Percentiles rank a stretch among this genome's conserved stretches.
These are phyloP conservation scores for Macrophomina pseudophaseolina DNA, from an alignment of 2,329 filamentous ascomycete genomes.

Conservation along the genomic window DNA sequence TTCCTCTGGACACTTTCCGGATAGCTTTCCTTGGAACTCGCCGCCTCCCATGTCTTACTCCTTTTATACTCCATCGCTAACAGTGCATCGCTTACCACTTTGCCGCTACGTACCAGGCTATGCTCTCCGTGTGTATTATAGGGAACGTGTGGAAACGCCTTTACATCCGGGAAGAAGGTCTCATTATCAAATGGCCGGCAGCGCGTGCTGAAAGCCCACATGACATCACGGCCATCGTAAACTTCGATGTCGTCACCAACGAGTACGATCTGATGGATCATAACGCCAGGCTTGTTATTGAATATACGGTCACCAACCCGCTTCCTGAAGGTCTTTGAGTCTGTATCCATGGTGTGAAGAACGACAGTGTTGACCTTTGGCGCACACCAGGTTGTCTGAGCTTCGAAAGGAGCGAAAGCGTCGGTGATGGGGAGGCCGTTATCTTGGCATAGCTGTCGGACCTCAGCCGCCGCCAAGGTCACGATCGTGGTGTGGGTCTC, in stretches of 20 bases:
- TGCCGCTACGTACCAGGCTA: constrained; percentile 45
- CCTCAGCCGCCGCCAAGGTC: constrained; percentile 51
- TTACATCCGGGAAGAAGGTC: constrained; percentile 51
- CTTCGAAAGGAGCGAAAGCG: constrained; percentile 52
- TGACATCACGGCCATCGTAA: constrained; percentile 53
- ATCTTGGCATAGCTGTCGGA: constrained; percentile 42
- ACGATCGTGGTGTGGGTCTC: constrained; percentile 53
- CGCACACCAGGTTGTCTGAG: constrained; percentile 56
- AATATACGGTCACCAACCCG: constrained; percentile 52
- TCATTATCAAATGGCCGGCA: constrained; percentile 54
- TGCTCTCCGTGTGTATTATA: constrained; percentile 54
- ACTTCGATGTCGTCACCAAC: constrained; percentile 58
- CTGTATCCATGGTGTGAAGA: constrained; percentile 26
- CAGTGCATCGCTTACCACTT: constrained; percentile 54
- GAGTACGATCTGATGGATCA: constrained; percentile 53
- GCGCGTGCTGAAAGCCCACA: constrained; percentile 56
- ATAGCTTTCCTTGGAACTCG: constrained; percentile 42
- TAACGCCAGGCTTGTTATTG: constrained; percentile 49
- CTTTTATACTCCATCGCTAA: constrained; percentile 36
- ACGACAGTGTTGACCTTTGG: constrained; percentile 29
- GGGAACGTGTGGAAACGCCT: constrained; percentile 52
- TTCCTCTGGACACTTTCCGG: constrained; percentile 48
- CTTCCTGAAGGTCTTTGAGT: constrained; percentile 44
- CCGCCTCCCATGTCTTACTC: constrained; percentile 44
- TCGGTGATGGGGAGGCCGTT: constrained; percentile 52